These are phyloP conservation scores for Podaxis rugospora DNA, from an alignment of 768 basidiomycete genomes.

Conservation along the genomic window DNA sequence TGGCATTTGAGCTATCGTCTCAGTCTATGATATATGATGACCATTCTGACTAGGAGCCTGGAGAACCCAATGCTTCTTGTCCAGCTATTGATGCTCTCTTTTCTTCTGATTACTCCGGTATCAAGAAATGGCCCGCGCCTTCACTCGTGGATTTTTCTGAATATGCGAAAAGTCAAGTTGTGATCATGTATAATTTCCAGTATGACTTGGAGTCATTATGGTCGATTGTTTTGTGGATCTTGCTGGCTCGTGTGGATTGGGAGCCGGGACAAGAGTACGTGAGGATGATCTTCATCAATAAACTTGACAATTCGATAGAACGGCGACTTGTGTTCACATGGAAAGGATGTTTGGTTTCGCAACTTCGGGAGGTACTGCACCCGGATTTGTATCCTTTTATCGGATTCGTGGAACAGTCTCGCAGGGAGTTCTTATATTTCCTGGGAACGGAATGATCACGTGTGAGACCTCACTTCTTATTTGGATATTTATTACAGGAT, in stretches of 20 bases:
- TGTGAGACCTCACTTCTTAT: not conserved
- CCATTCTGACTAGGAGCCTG: not conserved
- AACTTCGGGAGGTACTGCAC: not conserved
- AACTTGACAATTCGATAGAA: not conserved
- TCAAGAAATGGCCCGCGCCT: too few relatives aligned
- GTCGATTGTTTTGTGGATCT: constrained; percentile 5
- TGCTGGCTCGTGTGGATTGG: not conserved
- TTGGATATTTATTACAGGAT: not conserved
- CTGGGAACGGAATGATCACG: not conserved
- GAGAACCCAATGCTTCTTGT: not conserved
- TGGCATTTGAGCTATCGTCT: constrained; percentile 1
- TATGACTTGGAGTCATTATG: constrained; percentile 7
- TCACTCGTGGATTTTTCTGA: too few relatives aligned
- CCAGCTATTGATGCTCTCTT: not conserved
- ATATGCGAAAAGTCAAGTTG: not conserved
- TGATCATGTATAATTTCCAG: not conserved
- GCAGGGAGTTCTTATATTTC: not conserved
- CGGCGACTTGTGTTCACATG: not conserved
- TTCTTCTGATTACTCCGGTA: too few relatives aligned
- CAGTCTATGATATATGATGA: not conserved
- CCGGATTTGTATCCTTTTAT: not conserved
- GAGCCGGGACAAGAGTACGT: not conserved
- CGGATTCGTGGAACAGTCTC: not conserved
- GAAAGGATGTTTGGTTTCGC: not conserved
- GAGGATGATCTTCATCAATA: not conserved